phyloP scores from a whole-genome alignment of 2,329 filamentous ascomycete genomes.

The Metarhizium humberi region DNA sequence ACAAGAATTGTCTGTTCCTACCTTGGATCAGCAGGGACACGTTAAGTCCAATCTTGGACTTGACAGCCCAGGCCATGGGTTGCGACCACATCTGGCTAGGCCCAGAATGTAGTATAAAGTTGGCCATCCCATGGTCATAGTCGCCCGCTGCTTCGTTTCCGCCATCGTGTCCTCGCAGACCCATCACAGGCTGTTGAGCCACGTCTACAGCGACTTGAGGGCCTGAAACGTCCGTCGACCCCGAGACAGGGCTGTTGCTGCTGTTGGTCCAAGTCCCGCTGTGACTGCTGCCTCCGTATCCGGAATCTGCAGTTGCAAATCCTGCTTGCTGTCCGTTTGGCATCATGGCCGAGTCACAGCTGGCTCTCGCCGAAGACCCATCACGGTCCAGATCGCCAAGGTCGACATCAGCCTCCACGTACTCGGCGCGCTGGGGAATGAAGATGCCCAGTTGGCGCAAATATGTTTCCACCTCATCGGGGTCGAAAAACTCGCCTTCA shows the following conservation, averaged over 20 bases:
- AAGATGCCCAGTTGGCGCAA: slow-evolving; percentile 53
- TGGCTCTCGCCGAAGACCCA: neutral
- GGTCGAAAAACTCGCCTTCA: slow-evolving; percentile 68
- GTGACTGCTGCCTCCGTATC: neutral
- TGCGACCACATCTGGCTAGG: slow-evolving; percentile 7
- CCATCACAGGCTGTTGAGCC: neutral
- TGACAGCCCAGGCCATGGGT: slow-evolving; percentile 13
- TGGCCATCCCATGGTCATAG: neutral
- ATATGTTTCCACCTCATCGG: slow-evolving; percentile 68
- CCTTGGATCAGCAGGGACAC: slow-evolving; percentile 24
- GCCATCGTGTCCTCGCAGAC: neutral
- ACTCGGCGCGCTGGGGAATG: slow-evolving; percentile 52
- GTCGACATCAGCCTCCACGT: slow-evolving; percentile 49
- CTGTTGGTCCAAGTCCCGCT: slow-evolving; percentile 1
- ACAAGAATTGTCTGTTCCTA: slow-evolving; percentile 10
- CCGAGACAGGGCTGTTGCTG: slow-evolving; percentile 3
- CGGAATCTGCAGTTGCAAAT: neutral
- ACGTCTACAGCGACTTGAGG: neutral
- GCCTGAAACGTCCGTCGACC: neutral
- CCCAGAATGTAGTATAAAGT: slow-evolving; percentile 5
- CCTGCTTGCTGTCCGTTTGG: neutral
- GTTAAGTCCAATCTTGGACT: slow-evolving; percentile 25
- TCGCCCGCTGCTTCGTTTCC: neutral
- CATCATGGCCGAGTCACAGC: neutral
- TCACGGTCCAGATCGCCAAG: slow-evolving; percentile 25